Evolutionary conservation across 2,329 filamentous ascomycete genomes (phyloP), one percentile per base, ranked within the genome.

Genomic region (Corynespora cassiicola): DNA sequence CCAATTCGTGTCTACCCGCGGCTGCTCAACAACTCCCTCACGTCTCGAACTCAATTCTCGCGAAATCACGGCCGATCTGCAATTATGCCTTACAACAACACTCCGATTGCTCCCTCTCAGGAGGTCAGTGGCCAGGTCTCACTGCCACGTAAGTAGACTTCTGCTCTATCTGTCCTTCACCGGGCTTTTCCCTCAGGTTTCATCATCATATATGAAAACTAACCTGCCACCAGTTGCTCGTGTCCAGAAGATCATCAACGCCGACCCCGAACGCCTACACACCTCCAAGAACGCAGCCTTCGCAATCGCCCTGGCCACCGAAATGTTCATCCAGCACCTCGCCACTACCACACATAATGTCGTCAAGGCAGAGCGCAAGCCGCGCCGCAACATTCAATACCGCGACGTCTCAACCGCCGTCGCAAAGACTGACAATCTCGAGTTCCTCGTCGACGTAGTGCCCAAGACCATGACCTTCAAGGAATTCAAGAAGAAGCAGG

Each of bases 1-100:
- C n/a, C n/a, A n/a, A n/a, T n/a, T n/a, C n/a, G n/a, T n/a, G n/a
- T n/a, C n/a, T n/a, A n/a, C n/a, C n/a, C n/a, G n/a, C n/a, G n/a
- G n/a, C n/a, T n/a, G n/a, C n/a, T n/a, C n/a, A n/a, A n/a, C n/a
- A n/a, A n/a, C n/a, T n/a, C n/a, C n/a, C n/a, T n/a, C n/a, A n/a
- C n/a, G n/a, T n/a, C n/a, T n/a, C n/a, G n/a, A n/a, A n/a, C n/a
- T n/a, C n/a, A n/a, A n/a, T n/a, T n/a, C n/a, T n/a, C n/a, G n/a
- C n/a, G n/a, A n/a, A n/a, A n/a, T n/a, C n/a, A n/a, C n/a, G n/a
- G n/a, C n/a, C n/a, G n/a, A n/a, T n/a, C n/a, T n/a, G n/a, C n/a
- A n/a, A n/a, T n/a, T n/a, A 96, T 97, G 91, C 88, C 91, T 17
- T 91, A 94, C 75, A 96, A 96, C 72, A 92, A 88, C 52, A 84